phyloP scores from a whole-genome alignment of 805 yeast species.

The Pichia thaimueangensis region DNA sequence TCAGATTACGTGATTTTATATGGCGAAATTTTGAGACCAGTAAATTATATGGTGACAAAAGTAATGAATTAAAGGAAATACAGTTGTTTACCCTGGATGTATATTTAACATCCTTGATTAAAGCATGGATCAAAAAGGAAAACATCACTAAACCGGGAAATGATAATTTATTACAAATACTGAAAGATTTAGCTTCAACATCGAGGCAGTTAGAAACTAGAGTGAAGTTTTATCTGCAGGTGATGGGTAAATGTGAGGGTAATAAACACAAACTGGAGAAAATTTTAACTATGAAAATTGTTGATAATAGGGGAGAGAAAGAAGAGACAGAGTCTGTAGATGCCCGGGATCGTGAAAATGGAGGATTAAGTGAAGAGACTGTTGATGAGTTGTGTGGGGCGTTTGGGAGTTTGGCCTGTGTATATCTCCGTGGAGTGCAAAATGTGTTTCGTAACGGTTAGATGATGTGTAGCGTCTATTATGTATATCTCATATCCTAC shows the following conservation, averaged over 20 bases:
- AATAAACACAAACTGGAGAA: not conserved
- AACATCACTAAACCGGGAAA: not conserved
- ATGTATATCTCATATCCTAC: too few species aligned
- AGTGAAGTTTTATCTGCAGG: not conserved
- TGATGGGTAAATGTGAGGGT: not conserved
- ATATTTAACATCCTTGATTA: constrained; percentile 2
- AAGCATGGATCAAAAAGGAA: constrained; percentile 2
- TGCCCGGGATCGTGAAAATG: not conserved
- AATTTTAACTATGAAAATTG: not conserved
- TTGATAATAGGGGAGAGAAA: not conserved
- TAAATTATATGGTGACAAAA: not conserved
- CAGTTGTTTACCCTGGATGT: constrained; percentile 2
- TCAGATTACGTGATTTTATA: not conserved
- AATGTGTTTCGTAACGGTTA: not conserved
- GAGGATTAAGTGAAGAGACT: constrained; percentile 1
- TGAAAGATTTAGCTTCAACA: not conserved
- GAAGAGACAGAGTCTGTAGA: not conserved
- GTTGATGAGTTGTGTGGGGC: constrained; percentile 1
- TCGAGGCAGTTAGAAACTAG: not conserved
- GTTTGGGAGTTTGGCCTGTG: constrained; percentile 5
- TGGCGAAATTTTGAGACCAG: not conserved
- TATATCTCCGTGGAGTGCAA: constrained; percentile 6
- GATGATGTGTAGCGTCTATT: not conserved
- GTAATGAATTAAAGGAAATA: not conserved
- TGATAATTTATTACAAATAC: not conserved